Base-by-base conservation (phyloP, 2,329 filamentous ascomycete species). In the Dendryphion nanum region DNA sequence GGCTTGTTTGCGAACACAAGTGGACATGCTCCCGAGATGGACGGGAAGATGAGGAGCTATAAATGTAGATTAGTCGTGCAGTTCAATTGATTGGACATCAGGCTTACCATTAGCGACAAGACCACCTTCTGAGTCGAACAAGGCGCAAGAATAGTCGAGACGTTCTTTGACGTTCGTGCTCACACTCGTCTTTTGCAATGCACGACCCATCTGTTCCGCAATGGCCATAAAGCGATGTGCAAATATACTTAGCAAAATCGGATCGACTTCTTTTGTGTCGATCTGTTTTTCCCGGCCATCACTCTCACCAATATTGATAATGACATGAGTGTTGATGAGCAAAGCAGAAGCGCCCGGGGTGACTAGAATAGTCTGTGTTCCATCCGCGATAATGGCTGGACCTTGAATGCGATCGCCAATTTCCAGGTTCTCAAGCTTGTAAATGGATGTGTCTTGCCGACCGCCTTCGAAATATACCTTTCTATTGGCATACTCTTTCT, bases 341-440 rank as follows among this genome's bases (percentile, higher is more conserved):
- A 89, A 68, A 0, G 90, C 91, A 16, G 81, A 79, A 2, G 89
- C 80, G 19, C 78, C 79, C 0, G 90, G 91, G 0, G 87, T 86
- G 3, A 96, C 82, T 0, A 96, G 87, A 45, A 97, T 93, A 0
- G 91, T 97, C 66, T 96, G 91, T 1, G 86, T 90, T 6, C 85
- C 85, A 57, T 91, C 90, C 2, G 88, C 88, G 41, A 95, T 77
- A 67, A 95, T 87, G 0, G 89, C 89, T 1, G 90, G 90, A 0
- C 90, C 90, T 33, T 76, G 72, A 37, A 95, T 73, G 15, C 81
- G 78, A 44, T 89, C 82, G 2, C 89, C 88, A 5, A 87, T 73
- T 1, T 73, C 70, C 8, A 96, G 72, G 42, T 88, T 78, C 45
- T 86, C 81, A 0, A 96, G 77, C 63, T 86, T 89, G 67, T 89